A percentile compares a stretch with the other conserved stretches of the same genome.
Conservation (phyloP, 306 rosid species). For the Vicia villosa region DNA sequence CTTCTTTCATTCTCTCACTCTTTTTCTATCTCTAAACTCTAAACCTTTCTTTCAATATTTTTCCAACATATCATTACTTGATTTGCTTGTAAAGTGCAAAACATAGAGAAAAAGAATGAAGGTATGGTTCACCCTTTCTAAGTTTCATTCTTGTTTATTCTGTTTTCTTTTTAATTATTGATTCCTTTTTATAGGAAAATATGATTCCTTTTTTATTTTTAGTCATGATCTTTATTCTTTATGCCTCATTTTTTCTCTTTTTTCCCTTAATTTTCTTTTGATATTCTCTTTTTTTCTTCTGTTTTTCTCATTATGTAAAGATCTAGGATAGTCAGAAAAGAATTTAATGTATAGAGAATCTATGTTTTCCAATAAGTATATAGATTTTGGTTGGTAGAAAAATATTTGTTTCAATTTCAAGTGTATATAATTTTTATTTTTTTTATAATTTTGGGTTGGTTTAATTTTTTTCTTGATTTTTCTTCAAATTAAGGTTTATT, state of each 20-base stretch:
- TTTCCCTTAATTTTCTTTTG: not conserved
- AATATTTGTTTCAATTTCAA: conserved; percentile 9
- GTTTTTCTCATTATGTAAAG: conserved; percentile 27
- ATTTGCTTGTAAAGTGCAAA: conserved; percentile 29
- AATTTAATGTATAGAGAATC: conserved; percentile 36
- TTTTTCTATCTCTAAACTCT: not conserved
- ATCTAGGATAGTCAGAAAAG: conserved; percentile 30
- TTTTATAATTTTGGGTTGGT: conserved; percentile 2
- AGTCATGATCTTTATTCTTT: conserved; percentile 46
- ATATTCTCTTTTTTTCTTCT: not conserved
- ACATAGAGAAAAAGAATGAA: conserved; percentile 51
- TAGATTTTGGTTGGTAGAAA: conserved; percentile 18
- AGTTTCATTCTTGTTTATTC: conserved; percentile 17
- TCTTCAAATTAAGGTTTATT: not conserved
- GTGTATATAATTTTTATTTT: not conserved
- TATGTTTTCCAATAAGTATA: not conserved
- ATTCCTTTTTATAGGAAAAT: not conserved
- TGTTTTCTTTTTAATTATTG: not conserved
- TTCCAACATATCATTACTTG: conserved; percentile 40
- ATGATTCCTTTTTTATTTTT: conserved; percentile 36
- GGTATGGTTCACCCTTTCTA: conserved; percentile 53
- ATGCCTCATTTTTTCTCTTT: not conserved
- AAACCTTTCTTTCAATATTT: conserved; percentile 3
- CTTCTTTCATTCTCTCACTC: conserved; percentile 12
- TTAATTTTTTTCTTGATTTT: conserved; percentile 14